phyloP scores from a whole-genome alignment of 169 alveolate species.

The Plasmodium vivax region DNA sequence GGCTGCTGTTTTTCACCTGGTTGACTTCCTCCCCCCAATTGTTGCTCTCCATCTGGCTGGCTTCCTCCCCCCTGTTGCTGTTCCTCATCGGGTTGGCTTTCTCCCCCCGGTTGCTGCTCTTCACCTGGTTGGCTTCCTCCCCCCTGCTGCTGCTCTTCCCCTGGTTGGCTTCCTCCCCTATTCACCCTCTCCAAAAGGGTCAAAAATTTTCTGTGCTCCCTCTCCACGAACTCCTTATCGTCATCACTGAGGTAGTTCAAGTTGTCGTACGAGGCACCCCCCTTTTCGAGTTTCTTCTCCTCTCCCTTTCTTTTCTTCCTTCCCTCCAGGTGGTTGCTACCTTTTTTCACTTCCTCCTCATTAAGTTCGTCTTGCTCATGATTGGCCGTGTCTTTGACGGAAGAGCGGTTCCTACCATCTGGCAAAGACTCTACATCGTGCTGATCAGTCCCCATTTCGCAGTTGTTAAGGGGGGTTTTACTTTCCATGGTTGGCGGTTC shows the following conservation, averaged over 20 bases:
- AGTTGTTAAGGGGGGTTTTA: background rate
- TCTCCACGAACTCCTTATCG: slow-evolving; percentile 47
- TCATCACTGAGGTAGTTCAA: slow-evolving; percentile 46
- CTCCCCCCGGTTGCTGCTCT: background rate
- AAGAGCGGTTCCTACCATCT: background rate
- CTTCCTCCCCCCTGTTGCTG: background rate
- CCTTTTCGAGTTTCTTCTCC: background rate
- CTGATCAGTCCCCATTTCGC: slow-evolving; percentile 27
- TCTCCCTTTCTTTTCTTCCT: slow-evolving; percentile 18
- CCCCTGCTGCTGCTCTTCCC: background rate
- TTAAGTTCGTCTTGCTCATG: background rate
- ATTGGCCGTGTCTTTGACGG: background rate
- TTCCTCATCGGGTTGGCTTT: background rate
- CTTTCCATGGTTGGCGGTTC: background rate
- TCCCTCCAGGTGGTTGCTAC: background rate
- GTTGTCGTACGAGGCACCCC: background rate
- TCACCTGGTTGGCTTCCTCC: background rate
- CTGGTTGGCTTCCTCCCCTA: background rate
- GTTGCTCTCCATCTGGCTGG: no score
- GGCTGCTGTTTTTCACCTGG: background rate
- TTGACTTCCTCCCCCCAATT: background rate
- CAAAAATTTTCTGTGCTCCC: slow-evolving; percentile 34
- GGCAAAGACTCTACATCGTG: background rate
- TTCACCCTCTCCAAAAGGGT: slow-evolving; percentile 22
- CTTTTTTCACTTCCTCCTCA: slow-evolving; percentile 1